Conservation (phyloP, 148 eudicot genomes). For the Amaranthus palmeri region DNA sequence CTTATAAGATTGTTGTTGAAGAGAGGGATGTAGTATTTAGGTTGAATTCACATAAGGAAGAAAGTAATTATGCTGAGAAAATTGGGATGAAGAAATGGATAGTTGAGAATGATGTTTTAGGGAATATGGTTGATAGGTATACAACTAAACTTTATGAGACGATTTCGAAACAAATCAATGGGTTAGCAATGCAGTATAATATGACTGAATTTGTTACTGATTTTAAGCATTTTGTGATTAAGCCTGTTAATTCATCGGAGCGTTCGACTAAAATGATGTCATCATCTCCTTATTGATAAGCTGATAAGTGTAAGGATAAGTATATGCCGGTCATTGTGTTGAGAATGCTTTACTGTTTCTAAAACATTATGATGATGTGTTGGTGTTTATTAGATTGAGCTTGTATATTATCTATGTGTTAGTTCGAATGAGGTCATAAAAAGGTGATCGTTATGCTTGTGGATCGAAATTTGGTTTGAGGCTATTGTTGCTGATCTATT, state of each 20-base stretch:
- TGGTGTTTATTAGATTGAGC: no score
- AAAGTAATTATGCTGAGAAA: no score
- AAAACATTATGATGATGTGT: no score
- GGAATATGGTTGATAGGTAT: slow-evolving; percentile 73
- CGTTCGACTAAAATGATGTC: slow-evolving; percentile 38
- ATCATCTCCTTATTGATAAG: slow-evolving; percentile 65
- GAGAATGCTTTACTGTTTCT: no score
- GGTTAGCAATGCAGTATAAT: slow-evolving; percentile 82
- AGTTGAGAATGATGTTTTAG: slow-evolving; percentile 92
- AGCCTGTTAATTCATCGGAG: slow-evolving; percentile 41
- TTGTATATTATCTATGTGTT: no score
- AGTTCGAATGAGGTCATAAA: no score
- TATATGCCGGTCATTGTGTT: no score
- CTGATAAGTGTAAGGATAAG: slow-evolving; percentile 51
- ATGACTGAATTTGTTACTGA: slow-evolving; percentile 79
- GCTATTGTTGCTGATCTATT: no score
- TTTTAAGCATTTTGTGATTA: slow-evolving; percentile 67
- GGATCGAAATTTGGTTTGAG: no score
- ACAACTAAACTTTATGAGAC: slow-evolving; percentile 61
- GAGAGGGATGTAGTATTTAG: slow-evolving; percentile 76
- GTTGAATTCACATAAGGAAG: slow-evolving; percentile 64
- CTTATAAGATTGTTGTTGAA: slow-evolving; percentile 88
- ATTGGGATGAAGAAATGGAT: slow-evolving; percentile 88
- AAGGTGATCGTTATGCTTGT: no score
- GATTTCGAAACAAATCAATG: slow-evolving; percentile 75